Conservation (phyloP, 257 asterid genomes). For the Jacaranda mimosifolia region DNA sequence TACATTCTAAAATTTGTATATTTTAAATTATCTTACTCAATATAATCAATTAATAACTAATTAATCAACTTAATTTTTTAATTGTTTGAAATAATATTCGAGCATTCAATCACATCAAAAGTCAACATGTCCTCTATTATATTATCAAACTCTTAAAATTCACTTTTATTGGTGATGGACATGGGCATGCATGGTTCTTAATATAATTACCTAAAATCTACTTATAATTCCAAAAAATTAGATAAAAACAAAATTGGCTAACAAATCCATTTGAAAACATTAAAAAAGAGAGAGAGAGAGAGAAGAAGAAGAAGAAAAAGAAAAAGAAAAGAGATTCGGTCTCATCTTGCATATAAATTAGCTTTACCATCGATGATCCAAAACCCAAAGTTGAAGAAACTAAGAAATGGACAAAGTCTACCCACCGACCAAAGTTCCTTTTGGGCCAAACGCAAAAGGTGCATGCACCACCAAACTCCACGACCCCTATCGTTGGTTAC, state of each 20-base stretch:
- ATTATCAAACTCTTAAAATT: too few species aligned
- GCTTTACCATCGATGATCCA: background rate
- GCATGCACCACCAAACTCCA: background rate
- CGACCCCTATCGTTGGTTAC: background rate
- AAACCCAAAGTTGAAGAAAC: background rate
- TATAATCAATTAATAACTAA: too few species aligned
- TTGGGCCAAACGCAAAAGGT: background rate
- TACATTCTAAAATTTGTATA: too few species aligned
- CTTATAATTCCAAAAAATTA: background rate
- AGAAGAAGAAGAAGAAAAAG: background rate
- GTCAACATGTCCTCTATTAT: too few species aligned
- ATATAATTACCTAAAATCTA: background rate
- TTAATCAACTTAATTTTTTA: too few species aligned
- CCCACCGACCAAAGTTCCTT: background rate
- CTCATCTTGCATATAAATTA: background rate
- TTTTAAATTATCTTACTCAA: too few species aligned
- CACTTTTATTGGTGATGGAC: too few species aligned
- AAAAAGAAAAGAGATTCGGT: background rate
- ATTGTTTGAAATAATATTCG: too few species aligned
- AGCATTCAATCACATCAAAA: too few species aligned
- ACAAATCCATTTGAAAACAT: background rate
- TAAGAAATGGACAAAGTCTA: background rate
- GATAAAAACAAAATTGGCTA: background rate
- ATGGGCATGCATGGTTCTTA: background rate
- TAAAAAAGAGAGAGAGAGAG: background rate